Percentiles rank a stretch among this genome's conserved stretches.
phyloP scores from a whole-genome alignment of 371 early-diverging fungal genomes.

The Lichtheimia corymbifera region DNA sequence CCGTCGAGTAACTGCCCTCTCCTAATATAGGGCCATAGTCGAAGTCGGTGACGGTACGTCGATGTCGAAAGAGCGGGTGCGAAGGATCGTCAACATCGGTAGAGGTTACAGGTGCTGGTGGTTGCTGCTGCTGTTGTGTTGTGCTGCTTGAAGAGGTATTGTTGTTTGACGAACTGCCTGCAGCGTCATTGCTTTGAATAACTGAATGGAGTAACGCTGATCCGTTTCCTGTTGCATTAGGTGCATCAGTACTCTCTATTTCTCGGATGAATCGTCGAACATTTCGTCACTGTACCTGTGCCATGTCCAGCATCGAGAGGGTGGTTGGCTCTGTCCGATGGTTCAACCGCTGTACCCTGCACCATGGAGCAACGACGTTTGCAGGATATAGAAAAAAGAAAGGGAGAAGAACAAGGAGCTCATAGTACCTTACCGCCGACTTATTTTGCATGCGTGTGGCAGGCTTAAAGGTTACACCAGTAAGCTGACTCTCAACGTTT shows the following conservation, averaged over 20 bases:
- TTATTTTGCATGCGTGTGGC: too few relatives aligned
- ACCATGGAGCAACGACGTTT: neutral
- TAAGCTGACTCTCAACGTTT: too few relatives aligned
- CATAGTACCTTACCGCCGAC: too few relatives aligned
- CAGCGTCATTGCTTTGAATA: conserved; percentile 1
- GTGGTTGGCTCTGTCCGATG: neutral
- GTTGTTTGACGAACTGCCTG: conserved; percentile 3
- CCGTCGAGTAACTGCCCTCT: conserved; percentile 96
- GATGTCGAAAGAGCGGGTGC: conserved; percentile 39
- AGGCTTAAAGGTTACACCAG: too few relatives aligned
- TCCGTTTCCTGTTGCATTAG: neutral
- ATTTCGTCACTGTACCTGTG: neutral
- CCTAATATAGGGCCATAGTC: conserved; percentile 84
- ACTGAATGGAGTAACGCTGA: neutral
- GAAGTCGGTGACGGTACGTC: conserved; percentile 69
- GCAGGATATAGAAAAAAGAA: too few relatives aligned
- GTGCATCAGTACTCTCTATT: neutral
- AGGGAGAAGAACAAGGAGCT: too few relatives aligned
- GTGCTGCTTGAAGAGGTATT: neutral
- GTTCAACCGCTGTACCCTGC: conserved; percentile 3
- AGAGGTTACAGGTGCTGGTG: conserved; percentile 3
- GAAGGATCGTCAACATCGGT: conserved; percentile 47
- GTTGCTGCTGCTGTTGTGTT: neutral
- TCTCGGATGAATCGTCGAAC: neutral
- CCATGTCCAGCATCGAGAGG: neutral